Evolutionary conservation across 2,329 filamentous ascomycete genomes (phyloP), one percentile per base, ranked within the genome.

Genomic region (Aspergillus ustus): DNA sequence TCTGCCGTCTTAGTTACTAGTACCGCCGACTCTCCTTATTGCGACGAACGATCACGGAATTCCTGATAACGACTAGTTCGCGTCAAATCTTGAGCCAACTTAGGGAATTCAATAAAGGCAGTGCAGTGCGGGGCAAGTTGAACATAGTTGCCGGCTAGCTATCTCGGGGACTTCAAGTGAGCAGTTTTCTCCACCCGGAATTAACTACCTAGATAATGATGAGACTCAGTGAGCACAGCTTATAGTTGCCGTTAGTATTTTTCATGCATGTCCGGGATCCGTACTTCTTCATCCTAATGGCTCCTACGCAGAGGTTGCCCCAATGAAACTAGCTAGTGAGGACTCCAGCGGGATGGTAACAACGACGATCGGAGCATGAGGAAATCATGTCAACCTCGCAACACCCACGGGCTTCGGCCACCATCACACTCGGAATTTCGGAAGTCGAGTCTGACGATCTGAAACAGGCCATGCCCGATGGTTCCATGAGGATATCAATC

Each of bases 401-500:
- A 34, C 43, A 46, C 51, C 54, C 44, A 50, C 53, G 29, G 34
- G 15, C 15, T 2, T 4, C 53, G 29, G 34, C 13, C 5, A 1
- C 11, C 34, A 40, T 40, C 11, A 40, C 9, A 15, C 45, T 48
- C 45, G 45, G 45, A 48, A 48, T 20, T 19, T n/a, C 45, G 19
- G 45, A 11, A 22, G 29, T 46, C 25, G 43, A 17, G 28, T 3
- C 53, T 34, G 2, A 46, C 19, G 28, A 28, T 20, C 31, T 46
- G 46, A 31, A 40, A 55, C 31, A 49, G 25, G 37, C 13, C 34
- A 50, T 68, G 40, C 45, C 22, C 45, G 34, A 50, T 11, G 37
- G 52, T 13, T 22, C 28, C 54, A 25, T 20, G 49, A 53, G 11
- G 25, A 40, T 3, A 48, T 63, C 65, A 73, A 54, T 75, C 69